phyloP scores from a whole-genome alignment of 331 rosid species.

The Pyracantha coccinea region DNA sequence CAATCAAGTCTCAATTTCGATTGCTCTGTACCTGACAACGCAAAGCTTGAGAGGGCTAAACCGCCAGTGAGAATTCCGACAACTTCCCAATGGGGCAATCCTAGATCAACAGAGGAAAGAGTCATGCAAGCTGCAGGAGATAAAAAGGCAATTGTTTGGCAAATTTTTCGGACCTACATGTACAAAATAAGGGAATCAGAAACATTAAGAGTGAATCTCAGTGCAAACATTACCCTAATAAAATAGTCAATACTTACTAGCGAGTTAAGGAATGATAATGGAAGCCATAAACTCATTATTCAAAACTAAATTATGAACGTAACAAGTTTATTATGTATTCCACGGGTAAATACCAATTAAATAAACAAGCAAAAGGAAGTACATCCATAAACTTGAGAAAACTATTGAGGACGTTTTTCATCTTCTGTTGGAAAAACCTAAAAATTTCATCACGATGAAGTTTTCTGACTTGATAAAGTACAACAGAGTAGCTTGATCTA shows the following conservation, averaged over 20 bases:
- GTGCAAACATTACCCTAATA: neutral
- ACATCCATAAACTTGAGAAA: neutral
- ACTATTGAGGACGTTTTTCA: neutral
- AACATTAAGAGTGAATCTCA: slow-evolving; percentile 5
- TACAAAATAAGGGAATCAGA: slow-evolving; percentile 21
- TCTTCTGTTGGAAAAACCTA: neutral
- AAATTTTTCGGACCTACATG: slow-evolving; percentile 84
- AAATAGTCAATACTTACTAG: too few relatives aligned
- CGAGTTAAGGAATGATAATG: neutral
- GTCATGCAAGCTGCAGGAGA: slow-evolving; percentile 97
- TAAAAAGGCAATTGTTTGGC: slow-evolving; percentile 95
- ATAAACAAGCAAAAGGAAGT: neutral
- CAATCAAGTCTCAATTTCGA: slow-evolving; percentile 1
- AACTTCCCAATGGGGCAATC: slow-evolving; percentile 88
- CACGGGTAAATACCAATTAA: neutral
- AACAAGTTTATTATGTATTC: neutral
- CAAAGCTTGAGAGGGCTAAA: slow-evolving; percentile 96
- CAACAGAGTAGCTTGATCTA: neutral
- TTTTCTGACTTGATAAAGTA: neutral
- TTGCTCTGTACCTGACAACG: slow-evolving; percentile 60
- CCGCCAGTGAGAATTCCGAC: slow-evolving; percentile 84
- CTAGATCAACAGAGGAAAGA: slow-evolving; percentile 88
- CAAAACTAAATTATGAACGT: neutral
- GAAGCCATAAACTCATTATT: too few relatives aligned
- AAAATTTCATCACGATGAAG: neutral